Conservation (phyloP, 257 asterid species). For the Capsicum rhomboideum region DNA sequence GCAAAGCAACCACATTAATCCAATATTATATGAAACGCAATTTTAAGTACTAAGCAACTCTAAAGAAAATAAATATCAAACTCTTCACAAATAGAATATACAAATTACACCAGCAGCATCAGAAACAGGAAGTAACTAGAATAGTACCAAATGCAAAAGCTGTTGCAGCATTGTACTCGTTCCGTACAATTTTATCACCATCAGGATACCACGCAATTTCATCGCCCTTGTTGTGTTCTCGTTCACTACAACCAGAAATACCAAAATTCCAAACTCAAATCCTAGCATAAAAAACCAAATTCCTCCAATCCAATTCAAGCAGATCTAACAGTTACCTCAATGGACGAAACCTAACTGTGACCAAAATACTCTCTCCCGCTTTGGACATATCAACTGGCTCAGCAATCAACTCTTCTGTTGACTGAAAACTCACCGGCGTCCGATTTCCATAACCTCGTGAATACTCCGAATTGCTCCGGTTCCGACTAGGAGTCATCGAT, state of each 20-base stretch:
- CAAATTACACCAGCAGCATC: not conserved
- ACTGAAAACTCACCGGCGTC: slow-evolving; percentile 56
- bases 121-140: slow-evolving; percentile 10
- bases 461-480: slow-evolving; percentile 30
- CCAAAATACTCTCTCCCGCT: slow-evolving; percentile 92
- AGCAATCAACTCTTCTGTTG: slow-evolving; percentile 52
- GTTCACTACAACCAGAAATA: slow-evolving; percentile 51
- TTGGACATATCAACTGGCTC: slow-evolving; percentile 57
- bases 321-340: slow-evolving; percentile 79
- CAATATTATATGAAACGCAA: not conserved
- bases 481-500: slow-evolving; percentile 58
- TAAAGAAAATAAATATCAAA: not conserved
- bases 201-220: slow-evolving; percentile 92
- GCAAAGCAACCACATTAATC: not conserved
- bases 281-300: slow-evolving; percentile 14
- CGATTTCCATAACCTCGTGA: slow-evolving; percentile 25
- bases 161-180: slow-evolving; percentile 76
- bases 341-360: slow-evolving; percentile 93
- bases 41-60: not conserved
- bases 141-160: slow-evolving; percentile 85
- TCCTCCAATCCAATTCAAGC: slow-evolving; percentile 23
- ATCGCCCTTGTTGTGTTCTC: slow-evolving; percentile 90
- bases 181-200: slow-evolving; percentile 72
- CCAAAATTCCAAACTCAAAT: slow-evolving; percentile 26
- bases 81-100: not conserved